Evolutionary conservation across 768 basidiomycete species (phyloP), one percentile per base, ranked within the genome.

Genomic region (Exidia glandulosa): DNA sequence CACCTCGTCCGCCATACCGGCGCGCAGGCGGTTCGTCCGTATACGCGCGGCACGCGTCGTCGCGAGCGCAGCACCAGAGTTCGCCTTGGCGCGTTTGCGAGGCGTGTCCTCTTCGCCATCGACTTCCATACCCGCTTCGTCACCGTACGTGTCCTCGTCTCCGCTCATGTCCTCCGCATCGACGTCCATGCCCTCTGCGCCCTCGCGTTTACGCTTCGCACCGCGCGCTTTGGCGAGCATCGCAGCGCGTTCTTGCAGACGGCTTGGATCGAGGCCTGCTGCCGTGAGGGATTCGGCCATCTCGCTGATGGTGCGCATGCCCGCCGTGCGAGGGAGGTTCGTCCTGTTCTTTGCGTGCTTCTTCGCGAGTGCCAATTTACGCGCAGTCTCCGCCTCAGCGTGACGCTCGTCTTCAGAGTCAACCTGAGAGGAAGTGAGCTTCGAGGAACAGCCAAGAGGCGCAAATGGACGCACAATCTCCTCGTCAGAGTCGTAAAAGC

Each of bases 401-500:
- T 93, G 89, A 23, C 87, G 81, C 69, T 92, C 90, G 68, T 95
- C 90, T 62, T 90, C 90, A 66, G 77, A 64, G 33, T 60, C 63
- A 32, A 62, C 56, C 55, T 50, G 41, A 33, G 27, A n/a, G 56
- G n/a, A n/a, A n/a, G 32, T 14, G 13, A 3, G 58, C n/a, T n/a
- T n/a, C n/a, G n/a, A n/a, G n/a, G n/a, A n/a, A n/a, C n/a, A n/a
- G n/a, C n/a, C n/a, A n/a, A n/a, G n/a, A n/a, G n/a, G n/a, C n/a
- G n/a, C n/a, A n/a, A n/a, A n/a, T n/a, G n/a, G 2, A 71, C 81
- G 61, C 68, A 91, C 91, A 69, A 91, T 87, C 58, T 94, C 88
- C 60, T 87, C 88, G 36, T 93, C 95, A 58, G 78, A 83, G 34
- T 92, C 90, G 72, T 98, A 99, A 79, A 90, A 98, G 3, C 96